Evolutionary conservation across 441 rosid species (phyloP), one percentile per base, ranked within the genome.

Genomic region (Flueggea neowawraea): DNA sequence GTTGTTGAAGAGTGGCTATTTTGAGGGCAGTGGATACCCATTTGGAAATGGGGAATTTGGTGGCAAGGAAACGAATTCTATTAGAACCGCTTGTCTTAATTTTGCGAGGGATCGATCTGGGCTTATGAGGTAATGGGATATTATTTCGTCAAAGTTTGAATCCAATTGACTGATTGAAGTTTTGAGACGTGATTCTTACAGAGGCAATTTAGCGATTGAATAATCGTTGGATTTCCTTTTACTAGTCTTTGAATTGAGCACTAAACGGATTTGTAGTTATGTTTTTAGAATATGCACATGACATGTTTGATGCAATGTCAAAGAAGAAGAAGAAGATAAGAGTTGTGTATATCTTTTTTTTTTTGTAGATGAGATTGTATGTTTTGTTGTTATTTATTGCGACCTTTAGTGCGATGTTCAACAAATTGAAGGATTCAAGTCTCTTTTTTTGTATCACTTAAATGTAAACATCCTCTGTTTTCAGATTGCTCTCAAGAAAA

Each of bases 21-120:
- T 87, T 13, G 84, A 57, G 16, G 78, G 71, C 36, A 74, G 12
- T 50, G 68, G 60, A 56, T 77, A 77, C 72, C 87, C 87, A 12
- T 71, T 75, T 54, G 49, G 36, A 16, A 61, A 28, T 44, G 71
- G 48, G 22, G 72, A 67, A 49, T 67, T 80, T 81, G 80, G 78
- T 60, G 63, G 57, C 6, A 87, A 82, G 59, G 96, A 81, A 54
- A 68, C 79, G 5, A 88, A 90, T 69, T 69, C 58, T 55, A 78
- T 82, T 55, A 81, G 96, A 60, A 86, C 94, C 4, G 91, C 96
- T 0, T 88, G 88, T 69, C 96, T 90, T 71, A 82, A 79, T 73
- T 92, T 90, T 51, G 83, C 84, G 2, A 82, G 98, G 57, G 91
- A 90, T 67, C 80, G 81, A 16, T 68, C 48, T 57, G 80, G 76